A percentile compares a stretch with the other conserved stretches of the same genome.
Conservation (phyloP, 2,329 filamentous ascomycete species). For the Colletotrichum paranaense region DNA sequence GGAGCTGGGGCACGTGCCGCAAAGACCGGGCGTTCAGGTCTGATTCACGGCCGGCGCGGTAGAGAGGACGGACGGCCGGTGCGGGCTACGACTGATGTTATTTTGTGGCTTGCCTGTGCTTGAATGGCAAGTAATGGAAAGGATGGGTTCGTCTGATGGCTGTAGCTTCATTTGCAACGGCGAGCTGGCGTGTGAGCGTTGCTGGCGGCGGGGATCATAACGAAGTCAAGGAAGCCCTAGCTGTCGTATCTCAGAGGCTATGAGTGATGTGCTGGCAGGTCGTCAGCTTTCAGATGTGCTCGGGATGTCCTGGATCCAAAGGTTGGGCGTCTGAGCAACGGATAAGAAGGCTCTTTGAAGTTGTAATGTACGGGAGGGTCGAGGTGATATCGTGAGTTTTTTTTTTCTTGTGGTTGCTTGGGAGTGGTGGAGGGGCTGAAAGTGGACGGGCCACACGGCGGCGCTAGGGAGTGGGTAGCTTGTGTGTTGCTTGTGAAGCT, state of each 20-base stretch:
- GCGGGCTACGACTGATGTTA: not conserved
- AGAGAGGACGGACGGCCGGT: not conserved
- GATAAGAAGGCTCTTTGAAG: not conserved
- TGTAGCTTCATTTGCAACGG: not conserved
- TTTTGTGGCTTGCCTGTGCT: not conserved
- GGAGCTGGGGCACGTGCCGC: constrained; percentile 7
- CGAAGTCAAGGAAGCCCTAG: not conserved
- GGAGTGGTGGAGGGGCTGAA: constrained; percentile 15
- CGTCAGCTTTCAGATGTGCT: not conserved
- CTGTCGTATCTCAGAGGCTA: no score
- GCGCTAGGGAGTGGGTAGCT: constrained; percentile 5
- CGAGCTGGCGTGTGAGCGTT: no score
- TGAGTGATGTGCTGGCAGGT: not conserved
- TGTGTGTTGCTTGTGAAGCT: constrained; percentile 10
- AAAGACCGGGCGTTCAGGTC: not conserved
- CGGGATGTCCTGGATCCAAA: not conserved
- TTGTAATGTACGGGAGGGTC: not conserved
- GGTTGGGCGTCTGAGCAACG: not conserved
- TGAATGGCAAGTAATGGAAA: not conserved
- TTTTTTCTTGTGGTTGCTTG: not conserved
- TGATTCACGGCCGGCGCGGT: not conserved
- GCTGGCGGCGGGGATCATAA: not conserved
- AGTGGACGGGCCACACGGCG: constrained; percentile 6
- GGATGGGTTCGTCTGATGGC: constrained; percentile 19
- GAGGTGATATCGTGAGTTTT: constrained; percentile 10